phyloP scores from a whole-genome alignment of 345 rosid genomes.

The Syzygium aromaticum region DNA sequence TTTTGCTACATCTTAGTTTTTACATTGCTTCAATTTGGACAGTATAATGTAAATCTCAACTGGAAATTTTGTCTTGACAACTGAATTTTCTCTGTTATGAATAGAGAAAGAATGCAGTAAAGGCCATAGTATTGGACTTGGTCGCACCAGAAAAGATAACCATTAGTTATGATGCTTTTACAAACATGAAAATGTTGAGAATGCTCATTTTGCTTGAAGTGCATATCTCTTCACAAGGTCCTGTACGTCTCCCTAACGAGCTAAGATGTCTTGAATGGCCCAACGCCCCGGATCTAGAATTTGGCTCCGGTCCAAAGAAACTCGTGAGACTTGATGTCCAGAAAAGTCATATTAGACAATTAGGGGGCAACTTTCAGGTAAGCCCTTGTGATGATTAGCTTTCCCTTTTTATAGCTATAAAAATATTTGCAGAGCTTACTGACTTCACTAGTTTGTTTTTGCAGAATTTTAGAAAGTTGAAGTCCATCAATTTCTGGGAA shows the following conservation, averaged over 20 bases:
- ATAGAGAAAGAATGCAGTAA: neutral
- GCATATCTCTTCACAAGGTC: neutral
- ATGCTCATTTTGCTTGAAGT: fast-evolving
- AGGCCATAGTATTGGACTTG: neutral
- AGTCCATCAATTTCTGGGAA: fast-evolving
- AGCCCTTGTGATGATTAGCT: neutral
- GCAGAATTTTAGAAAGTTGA: neutral
- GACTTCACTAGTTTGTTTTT: neutral
- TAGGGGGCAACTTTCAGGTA: fast-evolving
- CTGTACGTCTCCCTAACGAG: neutral
- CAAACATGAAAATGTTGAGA: neutral
- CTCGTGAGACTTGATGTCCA: fast-evolving
- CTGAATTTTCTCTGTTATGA: neutral
- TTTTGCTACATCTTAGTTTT: neutral
- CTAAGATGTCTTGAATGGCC: neutral
- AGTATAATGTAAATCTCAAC: fast-evolving
- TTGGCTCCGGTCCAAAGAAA: fast-evolving
- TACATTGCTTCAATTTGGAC: fast-evolving
- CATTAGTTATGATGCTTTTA: fast-evolving
- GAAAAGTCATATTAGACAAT: neutral
- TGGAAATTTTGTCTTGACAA: neutral
- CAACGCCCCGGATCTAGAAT: neutral
- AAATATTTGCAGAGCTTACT: fast-evolving
- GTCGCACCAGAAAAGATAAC: fast-evolving
- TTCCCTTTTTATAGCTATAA: neutral